Percentiles rank a stretch among this genome's conserved stretches.
Conservation (phyloP, 768 basidiomycete genomes). For the Suillus discolor region DNA sequence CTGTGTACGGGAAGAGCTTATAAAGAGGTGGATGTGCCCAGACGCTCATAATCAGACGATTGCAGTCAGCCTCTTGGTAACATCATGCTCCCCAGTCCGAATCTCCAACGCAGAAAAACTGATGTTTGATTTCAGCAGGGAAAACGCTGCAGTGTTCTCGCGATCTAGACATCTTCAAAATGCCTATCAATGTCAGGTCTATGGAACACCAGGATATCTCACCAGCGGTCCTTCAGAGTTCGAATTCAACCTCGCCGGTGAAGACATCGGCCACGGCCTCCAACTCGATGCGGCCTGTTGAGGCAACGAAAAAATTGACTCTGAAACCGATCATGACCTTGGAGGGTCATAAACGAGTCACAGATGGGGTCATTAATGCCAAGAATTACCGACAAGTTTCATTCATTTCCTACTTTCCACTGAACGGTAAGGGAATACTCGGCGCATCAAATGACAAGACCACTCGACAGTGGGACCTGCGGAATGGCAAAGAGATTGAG, state of each 20-base stretch:
- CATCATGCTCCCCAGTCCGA: background rate
- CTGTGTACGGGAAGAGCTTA: background rate
- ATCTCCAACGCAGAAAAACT: background rate
- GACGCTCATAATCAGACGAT: background rate
- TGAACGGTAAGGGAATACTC: constrained; percentile 5
- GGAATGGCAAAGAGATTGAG: background rate
- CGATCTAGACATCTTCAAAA: background rate
- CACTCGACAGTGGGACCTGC: background rate
- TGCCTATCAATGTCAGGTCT: background rate
- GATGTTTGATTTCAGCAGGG: background rate
- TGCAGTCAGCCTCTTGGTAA: background rate
- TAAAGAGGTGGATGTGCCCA: background rate
- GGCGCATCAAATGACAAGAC: constrained; percentile 15
- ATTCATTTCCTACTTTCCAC: constrained; percentile 12
- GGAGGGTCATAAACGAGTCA: background rate
- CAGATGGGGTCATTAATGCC: too few relatives aligned
- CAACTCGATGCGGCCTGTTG: background rate
- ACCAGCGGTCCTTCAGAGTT: background rate
- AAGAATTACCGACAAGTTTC: background rate
- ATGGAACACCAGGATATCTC: background rate
- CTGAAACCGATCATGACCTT: background rate
- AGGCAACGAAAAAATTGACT: background rate
- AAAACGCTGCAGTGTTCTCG: background rate
- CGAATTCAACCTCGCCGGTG: background rate
- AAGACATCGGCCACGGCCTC: background rate